Conservation (phyloP, 305 asterid genomes). For the Solanum aculeatissimum region DNA sequence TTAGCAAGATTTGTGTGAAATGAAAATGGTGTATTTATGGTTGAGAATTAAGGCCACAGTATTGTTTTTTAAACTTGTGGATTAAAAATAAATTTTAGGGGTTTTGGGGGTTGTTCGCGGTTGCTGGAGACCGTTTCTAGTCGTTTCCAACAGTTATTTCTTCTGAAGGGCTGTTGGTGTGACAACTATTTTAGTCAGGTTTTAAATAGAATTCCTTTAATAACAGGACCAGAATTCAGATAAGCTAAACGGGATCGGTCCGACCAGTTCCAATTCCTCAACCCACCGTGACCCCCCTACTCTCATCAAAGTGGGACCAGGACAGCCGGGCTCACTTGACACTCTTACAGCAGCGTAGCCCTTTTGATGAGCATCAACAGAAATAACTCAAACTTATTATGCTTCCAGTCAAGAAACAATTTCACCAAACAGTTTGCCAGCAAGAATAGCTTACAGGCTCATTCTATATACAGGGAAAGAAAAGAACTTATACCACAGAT, state of each 20-base stretch:
- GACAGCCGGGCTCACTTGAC: neutral
- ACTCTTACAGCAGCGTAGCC: neutral
- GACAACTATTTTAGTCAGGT: neutral
- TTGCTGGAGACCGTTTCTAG: neutral
- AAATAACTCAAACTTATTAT: neutral
- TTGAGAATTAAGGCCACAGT: neutral
- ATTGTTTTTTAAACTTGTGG: neutral
- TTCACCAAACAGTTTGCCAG: neutral
- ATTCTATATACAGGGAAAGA: neutral
- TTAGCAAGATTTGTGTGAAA: neutral
- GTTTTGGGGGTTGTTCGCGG: neutral
- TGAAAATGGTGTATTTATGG: neutral
- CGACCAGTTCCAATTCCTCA: neutral
- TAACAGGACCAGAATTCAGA: neutral
- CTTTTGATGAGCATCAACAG: neutral
- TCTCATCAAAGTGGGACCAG: neutral
- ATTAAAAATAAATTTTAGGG: neutral
- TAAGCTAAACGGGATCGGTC: neutral
- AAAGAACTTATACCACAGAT: neutral
- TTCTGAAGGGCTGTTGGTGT: neutral
- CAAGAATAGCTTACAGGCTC: neutral
- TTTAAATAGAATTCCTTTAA: neutral
- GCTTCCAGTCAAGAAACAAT: neutral
- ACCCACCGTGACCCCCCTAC: neutral
- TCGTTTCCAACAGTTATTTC: neutral